phyloP scores from a whole-genome alignment of 768 basidiomycete genomes.

The Grammothele lineata region DNA sequence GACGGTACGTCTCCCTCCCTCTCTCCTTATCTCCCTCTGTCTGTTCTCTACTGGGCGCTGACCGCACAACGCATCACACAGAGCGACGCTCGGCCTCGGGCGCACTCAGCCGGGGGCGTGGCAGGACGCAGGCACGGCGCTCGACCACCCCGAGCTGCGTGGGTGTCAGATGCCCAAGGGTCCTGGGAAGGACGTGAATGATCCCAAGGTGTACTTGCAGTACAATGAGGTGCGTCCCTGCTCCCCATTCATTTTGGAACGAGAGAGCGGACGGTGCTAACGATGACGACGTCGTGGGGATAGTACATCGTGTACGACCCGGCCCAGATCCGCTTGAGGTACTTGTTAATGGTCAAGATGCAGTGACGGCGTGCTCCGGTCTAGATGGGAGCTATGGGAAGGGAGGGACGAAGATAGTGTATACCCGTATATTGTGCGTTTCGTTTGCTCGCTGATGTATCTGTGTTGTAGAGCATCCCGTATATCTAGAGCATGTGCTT shows the following conservation, averaged over 20 bases:
- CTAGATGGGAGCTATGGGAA: too few species aligned
- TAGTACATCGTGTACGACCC: constrained; percentile 62
- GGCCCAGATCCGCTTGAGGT: constrained; percentile 53
- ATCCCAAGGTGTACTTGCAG: constrained; percentile 32
- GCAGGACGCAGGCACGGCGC: constrained; percentile 53
- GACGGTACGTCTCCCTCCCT: constrained; percentile 5
- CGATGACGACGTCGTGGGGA: neutral
- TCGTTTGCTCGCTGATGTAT: too few species aligned
- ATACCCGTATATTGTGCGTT: too few species aligned
- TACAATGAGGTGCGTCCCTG: constrained; percentile 51
- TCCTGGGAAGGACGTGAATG: constrained; percentile 30
- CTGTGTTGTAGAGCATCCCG: too few species aligned
- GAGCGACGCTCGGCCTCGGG: constrained; percentile 54
- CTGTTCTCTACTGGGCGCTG: neutral
- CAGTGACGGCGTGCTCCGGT: too few species aligned
- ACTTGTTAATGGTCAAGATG: constrained; percentile 51
- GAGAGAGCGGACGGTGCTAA: neutral
- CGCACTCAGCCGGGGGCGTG: constrained; percentile 47
- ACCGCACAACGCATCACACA: constrained; percentile 16
- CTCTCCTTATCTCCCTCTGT: neutral
- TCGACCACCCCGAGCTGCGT: constrained; percentile 43
- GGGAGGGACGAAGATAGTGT: too few species aligned
- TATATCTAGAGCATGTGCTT: too few species aligned
- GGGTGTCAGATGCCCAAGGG: constrained; percentile 64
- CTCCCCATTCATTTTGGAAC: neutral